Base-by-base conservation (phyloP, 176 grass and related monocot species). In the Carex littledalei region DNA sequence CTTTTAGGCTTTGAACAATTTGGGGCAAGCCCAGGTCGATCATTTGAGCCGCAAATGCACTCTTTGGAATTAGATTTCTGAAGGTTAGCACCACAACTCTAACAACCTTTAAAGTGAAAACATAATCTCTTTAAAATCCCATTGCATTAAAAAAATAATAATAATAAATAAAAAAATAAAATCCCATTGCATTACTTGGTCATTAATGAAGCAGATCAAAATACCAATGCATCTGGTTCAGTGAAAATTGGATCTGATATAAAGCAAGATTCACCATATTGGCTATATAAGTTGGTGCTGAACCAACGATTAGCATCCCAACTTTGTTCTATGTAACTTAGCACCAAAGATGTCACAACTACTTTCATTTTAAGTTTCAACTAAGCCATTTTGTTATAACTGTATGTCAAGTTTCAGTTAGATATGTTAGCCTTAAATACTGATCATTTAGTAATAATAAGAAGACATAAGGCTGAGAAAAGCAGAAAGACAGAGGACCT, bases 21-120 rank as follows among this genome's bases (percentile, higher is more conserved):
- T 95, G 93, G 0, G 91, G 93, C 87, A 99, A 89, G 63, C 96
- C 91, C 75, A 99, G 91, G 87, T 99, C 93, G 53, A 99, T 95
- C 96, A 99, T 94, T 90, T 99, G 96, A 20, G 91, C 93, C 57
- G 90, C 93, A 92, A 95, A 99, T 82, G 91, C 90, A 20, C 88
- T 89, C 79, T 93, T 95, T 63, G 87, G 80, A 55, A 99, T 77
- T 71, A 99, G 87, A 89, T 99, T 99, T 78, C 88, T 59, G 64
- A 99, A 95, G 29, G 88, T 94, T 85, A 99, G 85, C 8, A 94
- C 88, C 81, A 94, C 85, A 85, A 95, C 91, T 88, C 96, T 89
- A 32, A 99, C 96, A 84, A 99, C 96, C 96, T 99, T 73, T 55
- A 85, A 87, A 59, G 37, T 18, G 50, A 72, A 85, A 81, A 91